These are phyloP conservation scores for Vickermania ingenoplastis DNA, from an alignment of 208 protist genomes.

Conservation along the genomic window DNA sequence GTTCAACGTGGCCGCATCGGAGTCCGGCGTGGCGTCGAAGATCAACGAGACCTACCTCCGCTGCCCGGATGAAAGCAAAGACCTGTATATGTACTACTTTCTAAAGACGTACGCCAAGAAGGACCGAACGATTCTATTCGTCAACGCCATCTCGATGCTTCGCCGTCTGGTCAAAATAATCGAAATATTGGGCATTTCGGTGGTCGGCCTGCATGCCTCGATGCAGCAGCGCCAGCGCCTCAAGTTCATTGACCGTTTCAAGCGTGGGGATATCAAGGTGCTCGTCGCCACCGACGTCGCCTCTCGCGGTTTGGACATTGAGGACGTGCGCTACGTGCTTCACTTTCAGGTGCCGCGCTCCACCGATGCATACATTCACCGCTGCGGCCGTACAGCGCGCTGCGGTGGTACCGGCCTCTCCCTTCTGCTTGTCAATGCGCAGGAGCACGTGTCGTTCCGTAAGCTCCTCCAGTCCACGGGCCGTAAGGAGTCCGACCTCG, in stretches of 20 bases:
- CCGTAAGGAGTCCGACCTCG: constrained; percentile 44
- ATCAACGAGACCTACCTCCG: constrained; percentile 89
- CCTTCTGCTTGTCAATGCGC: constrained; percentile 72
- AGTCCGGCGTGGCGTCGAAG: constrained; percentile 52
- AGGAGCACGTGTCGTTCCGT: constrained; percentile 80
- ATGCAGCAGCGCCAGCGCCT: constrained; percentile 97
- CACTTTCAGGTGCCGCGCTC: constrained; percentile 95
- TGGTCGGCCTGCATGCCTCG: constrained; percentile 88
- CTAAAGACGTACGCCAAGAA: constrained; percentile 62
- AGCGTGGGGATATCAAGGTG: constrained; percentile 49
- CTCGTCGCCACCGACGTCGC: constrained; percentile 91
- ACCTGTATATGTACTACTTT: constrained; percentile 94
- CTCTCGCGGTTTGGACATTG: constrained; percentile 92
- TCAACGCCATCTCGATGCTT: constrained; percentile 91
- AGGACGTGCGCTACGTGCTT: constrained; percentile 92
- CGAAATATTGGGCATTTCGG: constrained; percentile 72
- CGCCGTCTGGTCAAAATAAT: constrained; percentile 90
- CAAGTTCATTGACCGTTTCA: constrained; percentile 95
- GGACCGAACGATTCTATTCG: constrained; percentile 91
- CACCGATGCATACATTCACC: constrained; percentile 95
- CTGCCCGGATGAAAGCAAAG: constrained; percentile 92
- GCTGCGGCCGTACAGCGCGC: constrained; percentile 94
- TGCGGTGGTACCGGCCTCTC: constrained; percentile 76
- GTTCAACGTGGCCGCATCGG: constrained; percentile 66
- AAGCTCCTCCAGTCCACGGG: constrained; percentile 77